Conservation (phyloP, 2,329 filamentous ascomycete genomes). For the Pyrenophora tritici-repentis region DNA sequence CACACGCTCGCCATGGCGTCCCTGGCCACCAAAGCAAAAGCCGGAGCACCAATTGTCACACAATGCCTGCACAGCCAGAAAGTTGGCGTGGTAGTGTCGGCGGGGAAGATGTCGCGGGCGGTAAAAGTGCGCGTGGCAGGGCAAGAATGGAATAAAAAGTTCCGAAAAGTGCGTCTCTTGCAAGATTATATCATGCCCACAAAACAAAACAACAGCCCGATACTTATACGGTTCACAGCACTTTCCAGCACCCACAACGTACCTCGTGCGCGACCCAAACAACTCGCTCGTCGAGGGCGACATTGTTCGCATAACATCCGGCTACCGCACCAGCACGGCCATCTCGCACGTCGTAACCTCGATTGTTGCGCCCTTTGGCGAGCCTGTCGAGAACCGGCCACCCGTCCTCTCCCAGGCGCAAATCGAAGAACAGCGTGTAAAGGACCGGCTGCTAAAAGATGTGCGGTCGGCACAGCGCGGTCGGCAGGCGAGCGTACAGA, state of each 20-base stretch:
- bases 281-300: conserved; percentile 75
- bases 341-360: conserved; percentile 76
- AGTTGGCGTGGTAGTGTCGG: conserved; percentile 73
- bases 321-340: conserved; percentile 66
- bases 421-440: conserved; percentile 60
- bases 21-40: conserved; percentile 24
- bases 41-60: conserved; percentile 30
- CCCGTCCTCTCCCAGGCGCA: conserved; percentile 69
- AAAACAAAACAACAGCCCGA: not conserved
- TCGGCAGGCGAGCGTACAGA: conserved; percentile 30
- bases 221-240: conserved; percentile 49
- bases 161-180: conserved; percentile 67
- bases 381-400: conserved; percentile 66
- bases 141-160: conserved; percentile 71
- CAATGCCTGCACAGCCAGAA: conserved; percentile 37
- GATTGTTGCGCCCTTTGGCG: conserved; percentile 74
- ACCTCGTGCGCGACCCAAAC: conserved; percentile 79
- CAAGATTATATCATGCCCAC: not conserved
- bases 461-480: conserved; percentile 54
- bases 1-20: conserved; percentile 27
- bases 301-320: conserved; percentile 71
- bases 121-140: conserved; percentile 76
- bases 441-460: conserved; percentile 62
- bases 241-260: conserved; percentile 67
- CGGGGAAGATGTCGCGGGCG: conserved; percentile 77